Evolutionary conservation across 306 rosid genomes (phyloP), one percentile per base, ranked within the genome.

Genomic region (Cajanus cajan): DNA sequence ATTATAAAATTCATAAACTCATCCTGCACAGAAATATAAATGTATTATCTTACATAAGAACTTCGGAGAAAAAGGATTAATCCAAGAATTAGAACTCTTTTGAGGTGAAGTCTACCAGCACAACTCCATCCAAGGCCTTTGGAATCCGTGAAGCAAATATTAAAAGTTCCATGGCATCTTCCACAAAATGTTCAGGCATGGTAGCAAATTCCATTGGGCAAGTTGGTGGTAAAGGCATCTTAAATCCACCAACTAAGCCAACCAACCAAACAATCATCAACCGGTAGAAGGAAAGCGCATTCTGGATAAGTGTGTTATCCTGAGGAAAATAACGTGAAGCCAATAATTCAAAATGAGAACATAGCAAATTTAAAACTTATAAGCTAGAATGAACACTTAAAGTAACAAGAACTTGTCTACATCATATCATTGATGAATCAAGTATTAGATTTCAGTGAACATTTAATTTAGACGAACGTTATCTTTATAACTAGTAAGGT

Each of bases 151-250:
- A 93, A 83, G 98, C 98, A 88, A 96, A 96, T 72, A 93, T 90
- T 67, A 96, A 88, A 89, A 96, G 89, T 74, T 96, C 99, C 99
- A 93, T 90, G 77, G 98, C 96, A 87, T 96, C 99, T 87, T 93
- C 99, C 75, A 96, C 90, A 93, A 93, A 96, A 90, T 93, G 99
- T 78, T 96, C 98, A 2, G 99, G 98, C 98, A 96, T 88, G 55
- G 88, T 85, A 4, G 99, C 97, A 86, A 96, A 90, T 76, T 88
- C 98, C 87, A 78, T 87, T 2, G 98, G 96, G 87, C 96, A 89
- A 62, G 87, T 83, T 67, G 89, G 65, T 45, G 96, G 94, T 40
- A 96, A 87, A 75, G 99, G 99, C 98, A 96, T 96, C 89, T 93
- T 91, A 78, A 90, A 96, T 73, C 98, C 99, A 78, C 98, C 99